Conservation (phyloP, 495 filamentous ascomycete species). For the Pseudevernia furfuracea region DNA sequence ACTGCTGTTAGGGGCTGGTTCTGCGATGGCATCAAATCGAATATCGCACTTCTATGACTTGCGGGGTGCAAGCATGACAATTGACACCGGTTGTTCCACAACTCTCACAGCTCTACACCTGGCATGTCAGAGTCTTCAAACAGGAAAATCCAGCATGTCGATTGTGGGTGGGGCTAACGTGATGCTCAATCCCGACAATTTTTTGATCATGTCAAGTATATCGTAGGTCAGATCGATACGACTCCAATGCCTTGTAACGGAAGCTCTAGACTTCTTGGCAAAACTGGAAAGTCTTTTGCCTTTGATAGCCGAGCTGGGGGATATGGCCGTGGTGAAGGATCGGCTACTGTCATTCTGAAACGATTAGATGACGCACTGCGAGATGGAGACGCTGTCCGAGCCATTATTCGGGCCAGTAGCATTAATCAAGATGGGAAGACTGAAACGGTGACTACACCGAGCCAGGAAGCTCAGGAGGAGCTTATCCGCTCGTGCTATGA, state of each 20-base stretch:
- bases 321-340: slow-evolving; percentile 68
- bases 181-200: slow-evolving; percentile 78
- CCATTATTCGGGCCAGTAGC: slow-evolving; percentile 55
- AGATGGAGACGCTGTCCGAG: slow-evolving; percentile 66
- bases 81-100: slow-evolving; percentile 74
- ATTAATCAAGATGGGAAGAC: slow-evolving; percentile 73
- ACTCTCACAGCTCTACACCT: slow-evolving; percentile 58
- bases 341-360: slow-evolving; percentile 66
- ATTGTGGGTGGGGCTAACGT: slow-evolving; percentile 73
- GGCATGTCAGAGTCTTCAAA: slow-evolving; percentile 73
- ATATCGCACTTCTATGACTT: too few relatives aligned
- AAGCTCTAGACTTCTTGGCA: slow-evolving; percentile 64
- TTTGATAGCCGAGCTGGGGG: slow-evolving; percentile 72
- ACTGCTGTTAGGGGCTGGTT: too few relatives aligned
- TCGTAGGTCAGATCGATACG: too few relatives aligned
- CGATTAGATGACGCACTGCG: slow-evolving; percentile 65
- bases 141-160: slow-evolving; percentile 73
- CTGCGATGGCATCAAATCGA: too few relatives aligned
- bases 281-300: slow-evolving; percentile 71
- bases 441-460: slow-evolving; percentile 70
- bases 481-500: slow-evolving; percentile 60
- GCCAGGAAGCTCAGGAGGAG: slow-evolving; percentile 58
- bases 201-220: too few relatives aligned
- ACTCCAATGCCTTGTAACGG: too few relatives aligned
- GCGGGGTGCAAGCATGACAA: too few relatives aligned